Conservation (phyloP, 2,329 filamentous ascomycete genomes). For the Diaporthe citri region DNA sequence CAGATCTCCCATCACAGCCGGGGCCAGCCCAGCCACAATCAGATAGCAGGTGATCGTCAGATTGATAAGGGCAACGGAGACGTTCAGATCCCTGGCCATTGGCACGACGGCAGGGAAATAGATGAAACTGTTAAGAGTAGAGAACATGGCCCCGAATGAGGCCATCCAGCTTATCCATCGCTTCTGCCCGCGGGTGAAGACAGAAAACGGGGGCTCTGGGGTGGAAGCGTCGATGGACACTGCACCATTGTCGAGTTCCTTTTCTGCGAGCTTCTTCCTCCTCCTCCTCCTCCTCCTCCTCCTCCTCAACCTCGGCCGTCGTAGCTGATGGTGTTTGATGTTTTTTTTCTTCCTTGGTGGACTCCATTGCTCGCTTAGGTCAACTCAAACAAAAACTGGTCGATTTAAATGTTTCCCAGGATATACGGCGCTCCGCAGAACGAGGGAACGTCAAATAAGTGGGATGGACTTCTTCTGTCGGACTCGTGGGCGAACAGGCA, state of each 20-base stretch:
- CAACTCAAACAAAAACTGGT: no score
- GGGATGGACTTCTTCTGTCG: not conserved
- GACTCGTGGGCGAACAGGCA: not conserved
- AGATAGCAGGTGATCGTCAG: conserved; percentile 57
- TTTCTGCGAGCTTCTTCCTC: not conserved
- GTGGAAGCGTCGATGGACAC: not conserved
- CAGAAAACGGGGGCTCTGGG: not conserved
- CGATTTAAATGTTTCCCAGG: not conserved
- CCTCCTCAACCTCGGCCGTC: not conserved
- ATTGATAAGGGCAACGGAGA: conserved; percentile 48
- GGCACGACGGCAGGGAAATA: conserved; percentile 45
- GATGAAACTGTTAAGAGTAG: conserved; percentile 45
- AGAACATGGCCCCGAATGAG: conserved; percentile 44
- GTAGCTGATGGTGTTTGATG: not conserved
- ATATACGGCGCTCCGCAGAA: no score
- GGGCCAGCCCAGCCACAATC: conserved; percentile 56
- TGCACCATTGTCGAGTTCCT: no score
- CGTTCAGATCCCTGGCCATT: conserved; percentile 42
- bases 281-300: no score
- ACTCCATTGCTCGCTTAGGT: not conserved
- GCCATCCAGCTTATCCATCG: conserved; percentile 7
- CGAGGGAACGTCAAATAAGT: not conserved
- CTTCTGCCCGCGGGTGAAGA: not conserved
- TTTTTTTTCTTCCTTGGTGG: not conserved
- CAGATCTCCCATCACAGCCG: conserved; percentile 32